Evolutionary conservation across 805 yeast genomes (phyloP).

Genomic region (Saccharomycopsis olivae): DNA sequence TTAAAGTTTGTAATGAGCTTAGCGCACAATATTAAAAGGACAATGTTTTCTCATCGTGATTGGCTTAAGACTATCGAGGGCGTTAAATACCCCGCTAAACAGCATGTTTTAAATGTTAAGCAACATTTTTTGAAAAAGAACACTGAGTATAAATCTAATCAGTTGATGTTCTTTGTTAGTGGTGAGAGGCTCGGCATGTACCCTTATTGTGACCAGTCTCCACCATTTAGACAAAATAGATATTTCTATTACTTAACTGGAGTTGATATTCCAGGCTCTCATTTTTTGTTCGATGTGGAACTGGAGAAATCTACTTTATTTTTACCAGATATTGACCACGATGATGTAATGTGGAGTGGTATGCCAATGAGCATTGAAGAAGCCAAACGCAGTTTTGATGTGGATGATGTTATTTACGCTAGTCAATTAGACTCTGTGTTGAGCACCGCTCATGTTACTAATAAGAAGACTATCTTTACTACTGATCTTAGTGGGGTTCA

Average conservation of each 20-base stretch:
- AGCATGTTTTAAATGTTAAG: constrained; percentile 52
- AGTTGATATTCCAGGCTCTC: constrained; percentile 67
- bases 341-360: constrained; percentile 96
- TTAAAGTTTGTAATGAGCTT: too few relatives aligned
- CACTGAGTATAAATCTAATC: constrained; percentile 21
- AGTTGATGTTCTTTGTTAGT: constrained; percentile 42
- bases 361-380: constrained; percentile 60
- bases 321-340: constrained; percentile 74
- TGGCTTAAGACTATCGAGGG: constrained; percentile 10
- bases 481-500: constrained; percentile 45
- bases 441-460: constrained; percentile 22
- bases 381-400: constrained; percentile 59
- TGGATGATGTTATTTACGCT: constrained; percentile 67
- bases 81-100: constrained; percentile 70
- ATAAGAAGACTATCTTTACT: constrained; percentile 31
- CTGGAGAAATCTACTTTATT: constrained; percentile 56
- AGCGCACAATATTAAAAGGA: too few relatives aligned
- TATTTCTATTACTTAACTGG: constrained; percentile 86
- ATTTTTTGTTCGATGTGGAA: constrained; percentile 45
- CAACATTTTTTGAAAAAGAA: constrained; percentile 25
- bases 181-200: constrained; percentile 50
- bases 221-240: constrained; percentile 78
- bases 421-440: constrained; percentile 35
- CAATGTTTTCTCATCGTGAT: constrained; percentile 6
- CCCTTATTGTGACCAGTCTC: constrained; percentile 71